These are phyloP conservation scores for Xylaria castorea DNA, from an alignment of 495 filamentous ascomycete species.

Conservation along the genomic window DNA sequence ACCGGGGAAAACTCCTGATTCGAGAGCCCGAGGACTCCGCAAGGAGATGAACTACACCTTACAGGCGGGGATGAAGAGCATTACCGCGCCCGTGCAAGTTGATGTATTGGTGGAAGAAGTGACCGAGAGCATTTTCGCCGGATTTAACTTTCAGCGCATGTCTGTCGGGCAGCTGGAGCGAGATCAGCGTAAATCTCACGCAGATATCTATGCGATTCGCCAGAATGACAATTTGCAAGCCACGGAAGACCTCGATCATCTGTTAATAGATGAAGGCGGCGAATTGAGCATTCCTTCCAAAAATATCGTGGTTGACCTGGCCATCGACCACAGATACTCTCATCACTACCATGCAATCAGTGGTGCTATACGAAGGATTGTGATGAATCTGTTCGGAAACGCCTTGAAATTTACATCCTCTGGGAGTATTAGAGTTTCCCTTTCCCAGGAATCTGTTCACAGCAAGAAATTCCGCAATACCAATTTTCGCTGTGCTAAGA, in stretches of 20 bases:
- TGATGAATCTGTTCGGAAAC: slow-evolving; percentile 85
- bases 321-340: slow-evolving; percentile 62
- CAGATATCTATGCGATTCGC: slow-evolving; percentile 21
- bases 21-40: slow-evolving; percentile 17
- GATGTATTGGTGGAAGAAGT: slow-evolving; percentile 62
- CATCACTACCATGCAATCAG: slow-evolving; percentile 73
- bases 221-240: slow-evolving; percentile 22
- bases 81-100: slow-evolving; percentile 43
- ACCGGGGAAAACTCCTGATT: slow-evolving; percentile 20
- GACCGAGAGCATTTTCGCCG: slow-evolving; percentile 62
- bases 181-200: slow-evolving; percentile 17
- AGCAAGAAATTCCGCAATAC: slow-evolving; percentile 37
- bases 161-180: slow-evolving; percentile 30
- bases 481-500: slow-evolving; percentile 38
- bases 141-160: slow-evolving; percentile 47
- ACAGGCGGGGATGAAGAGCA: slow-evolving; percentile 26
- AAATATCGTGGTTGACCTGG: slow-evolving; percentile 65
- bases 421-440: slow-evolving; percentile 66
- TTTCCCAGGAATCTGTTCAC: slow-evolving; percentile 55
- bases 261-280: not conserved
- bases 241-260: slow-evolving; percentile 12
- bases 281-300: slow-evolving; percentile 4
- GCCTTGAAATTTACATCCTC: slow-evolving; percentile 76
- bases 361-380: slow-evolving; percentile 72
- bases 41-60: slow-evolving; percentile 46